Evolutionary conservation across 768 basidiomycete species (phyloP), one percentile per base, ranked within the genome.

Genomic region (Panellus pusillus): DNA sequence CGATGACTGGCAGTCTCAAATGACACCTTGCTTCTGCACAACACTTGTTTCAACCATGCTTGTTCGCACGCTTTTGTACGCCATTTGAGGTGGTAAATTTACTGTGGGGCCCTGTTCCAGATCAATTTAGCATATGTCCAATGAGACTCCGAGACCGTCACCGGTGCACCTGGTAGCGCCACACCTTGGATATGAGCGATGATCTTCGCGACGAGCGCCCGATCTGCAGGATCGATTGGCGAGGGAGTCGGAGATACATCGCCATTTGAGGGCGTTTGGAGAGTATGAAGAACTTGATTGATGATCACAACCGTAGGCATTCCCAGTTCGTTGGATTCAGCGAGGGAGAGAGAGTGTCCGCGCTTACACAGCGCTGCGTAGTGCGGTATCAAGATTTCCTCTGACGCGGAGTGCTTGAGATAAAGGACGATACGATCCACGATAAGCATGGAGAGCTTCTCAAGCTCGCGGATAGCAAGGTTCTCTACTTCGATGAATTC

Each of bases 381-480:
- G 0, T 77, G 70, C 0, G 76, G 74, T 4, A 77, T 58, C 2
- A 83, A 66, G 1, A 78, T 58, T 1, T 68, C 66, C 5, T 62
- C 60, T 44, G 74, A 64, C 36, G 82, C 67, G 0, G 67, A 54
- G 57, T 74, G 71, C 24, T 61, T 48, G 31, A 77, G 76, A 47
- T 84, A 83, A 0, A 77, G 65, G 0, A 66, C 63, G 44, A 89
- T 80, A 28, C 82, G 81, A 2, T 81, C 75, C 0, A 86, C 72
- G 1, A 77, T 73, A 0, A 70, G 66, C 36, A 86, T 72, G 0
- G 66, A 20, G 31, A 65, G 61, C 50, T 68, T 72, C 50, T 82
- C 79, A 0, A 87, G 71, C 48, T 87, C 80, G 0, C 81, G 78
- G 0, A 85, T 68, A 0, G 84, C 83, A 0, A 73, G 81, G 44